Conservation (phyloP, 805 yeast species). For the Priceomyces carsonii region DNA sequence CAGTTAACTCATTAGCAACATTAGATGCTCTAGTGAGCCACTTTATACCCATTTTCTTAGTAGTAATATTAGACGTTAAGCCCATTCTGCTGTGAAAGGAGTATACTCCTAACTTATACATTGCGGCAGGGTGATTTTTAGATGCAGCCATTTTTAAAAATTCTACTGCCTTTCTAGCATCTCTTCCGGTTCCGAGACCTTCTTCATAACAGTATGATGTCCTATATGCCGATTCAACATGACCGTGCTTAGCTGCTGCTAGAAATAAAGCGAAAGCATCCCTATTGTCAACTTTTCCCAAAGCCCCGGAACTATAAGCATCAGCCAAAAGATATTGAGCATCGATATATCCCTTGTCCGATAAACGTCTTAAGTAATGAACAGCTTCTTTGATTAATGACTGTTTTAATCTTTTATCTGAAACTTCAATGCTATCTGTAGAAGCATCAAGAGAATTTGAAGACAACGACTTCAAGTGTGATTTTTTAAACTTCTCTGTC, state of each 20-base stretch:
- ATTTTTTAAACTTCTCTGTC: constrained; percentile 8
- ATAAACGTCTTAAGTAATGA: constrained; percentile 63
- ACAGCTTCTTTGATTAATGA: constrained; percentile 78
- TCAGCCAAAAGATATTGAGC: constrained; percentile 95
- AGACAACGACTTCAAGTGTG: constrained; percentile 24
- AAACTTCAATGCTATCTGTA: constrained; percentile 14
- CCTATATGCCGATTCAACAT: constrained; percentile 86
- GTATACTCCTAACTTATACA: constrained; percentile 88
- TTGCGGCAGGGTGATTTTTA: constrained; percentile 94
- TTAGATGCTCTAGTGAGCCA: constrained; percentile 90
- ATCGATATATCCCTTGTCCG: constrained; percentile 81
- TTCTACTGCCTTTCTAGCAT: constrained; percentile 82
- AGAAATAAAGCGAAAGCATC: constrained; percentile 79
- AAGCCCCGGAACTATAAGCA: constrained; percentile 79
- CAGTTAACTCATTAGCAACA: constrained; percentile 77
- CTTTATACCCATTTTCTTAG: constrained; percentile 84
- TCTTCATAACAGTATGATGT: constrained; percentile 91
- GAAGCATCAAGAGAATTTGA: constrained; percentile 18
- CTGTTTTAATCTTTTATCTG: constrained; percentile 40
- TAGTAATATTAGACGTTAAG: constrained; percentile 59
- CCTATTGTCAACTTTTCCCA: constrained; percentile 75
- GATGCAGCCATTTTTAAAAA: constrained; percentile 84
- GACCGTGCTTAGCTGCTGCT: constrained; percentile 92
- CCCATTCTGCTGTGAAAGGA: constrained; percentile 88
- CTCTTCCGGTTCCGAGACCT: constrained; percentile 90